phyloP scores from a whole-genome alignment of 768 basidiomycete species.

The Boletus vermiculosoides region DNA sequence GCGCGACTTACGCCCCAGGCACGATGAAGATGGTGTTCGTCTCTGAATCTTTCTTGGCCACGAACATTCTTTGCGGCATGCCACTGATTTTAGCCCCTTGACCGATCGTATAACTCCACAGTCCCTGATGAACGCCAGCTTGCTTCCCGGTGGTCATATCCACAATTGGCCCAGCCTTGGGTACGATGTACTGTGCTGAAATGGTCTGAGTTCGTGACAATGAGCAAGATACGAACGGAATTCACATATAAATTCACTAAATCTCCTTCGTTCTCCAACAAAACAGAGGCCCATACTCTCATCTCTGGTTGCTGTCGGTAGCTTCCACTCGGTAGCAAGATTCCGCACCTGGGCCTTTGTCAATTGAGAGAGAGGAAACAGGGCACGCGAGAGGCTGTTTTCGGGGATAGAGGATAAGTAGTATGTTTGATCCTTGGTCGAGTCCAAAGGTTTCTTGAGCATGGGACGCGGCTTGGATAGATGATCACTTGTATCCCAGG shows the following conservation, averaged over 20 bases:
- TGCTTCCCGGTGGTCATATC: slow-evolving; percentile 51
- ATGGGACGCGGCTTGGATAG: slow-evolving; percentile 40
- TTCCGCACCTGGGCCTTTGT: slow-evolving; percentile 71
- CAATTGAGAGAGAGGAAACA: slow-evolving; percentile 74
- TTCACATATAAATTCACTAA: slow-evolving; percentile 72
- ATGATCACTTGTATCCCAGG: slow-evolving; percentile 37
- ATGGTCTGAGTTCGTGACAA: background rate
- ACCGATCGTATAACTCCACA: slow-evolving; percentile 87
- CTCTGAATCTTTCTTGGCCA: slow-evolving; percentile 63
- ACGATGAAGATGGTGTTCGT: slow-evolving; percentile 75
- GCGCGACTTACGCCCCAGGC: slow-evolving; percentile 56
- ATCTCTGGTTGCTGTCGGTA: slow-evolving; percentile 71
- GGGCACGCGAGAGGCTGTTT: slow-evolving; percentile 55
- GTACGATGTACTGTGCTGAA: slow-evolving; percentile 73
- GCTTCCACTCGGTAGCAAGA: slow-evolving; percentile 56
- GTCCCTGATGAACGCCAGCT: slow-evolving; percentile 64
- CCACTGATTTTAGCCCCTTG: slow-evolving; percentile 72
- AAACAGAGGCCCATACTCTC: slow-evolving; percentile 98
- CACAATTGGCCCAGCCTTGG: slow-evolving; percentile 68
- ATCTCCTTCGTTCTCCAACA: slow-evolving; percentile 75
- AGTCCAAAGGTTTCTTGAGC: slow-evolving; percentile 55
- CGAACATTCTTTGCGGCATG: slow-evolving; percentile 61
- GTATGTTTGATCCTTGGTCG: slow-evolving; percentile 86
- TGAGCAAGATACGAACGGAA: slow-evolving; percentile 1
- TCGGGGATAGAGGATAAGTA: slow-evolving; percentile 82